Base-by-base conservation (phyloP, 2,329 filamentous ascomycete species). In the Fusarium oligoseptatum region DNA sequence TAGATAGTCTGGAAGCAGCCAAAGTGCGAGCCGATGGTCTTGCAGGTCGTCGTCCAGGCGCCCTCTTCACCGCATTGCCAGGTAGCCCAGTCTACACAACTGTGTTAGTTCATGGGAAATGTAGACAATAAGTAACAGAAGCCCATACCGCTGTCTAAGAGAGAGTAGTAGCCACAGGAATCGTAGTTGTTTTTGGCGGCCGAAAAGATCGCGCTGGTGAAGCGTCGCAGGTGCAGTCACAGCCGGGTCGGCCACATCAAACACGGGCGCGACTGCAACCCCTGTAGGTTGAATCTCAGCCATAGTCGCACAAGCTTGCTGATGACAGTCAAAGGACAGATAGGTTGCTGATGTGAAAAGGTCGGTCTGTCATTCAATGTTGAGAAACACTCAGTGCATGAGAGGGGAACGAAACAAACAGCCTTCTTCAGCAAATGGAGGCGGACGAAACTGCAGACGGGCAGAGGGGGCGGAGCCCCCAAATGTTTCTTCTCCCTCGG, bases 151-250 rank as follows among this genome's bases (percentile, higher is more conserved):
- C 22, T 29, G 11, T 22, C 10, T 24, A 8, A 17, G 4, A 61
- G 32, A 45, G 39, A 61, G 20, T 43, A 61, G 29, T 61, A 61
- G 15, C 58, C 58, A 8, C 58, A 61, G 27, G 58, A 29, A 10
- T 61, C 58, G 15, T 45, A 61, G 41, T 61, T 61, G 29, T 61
- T 61, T 61, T 29, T 61, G 58, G n/a, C 58, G 58, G 9, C 56
- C 56, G 17, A 58, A 27, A 9, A 58, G 14, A 58, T 58, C 56
- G 34, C 56, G 56, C 17, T 58, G 34, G 6, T 58, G 36, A 24
- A 58, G 20, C 34, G 34, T 27, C 17, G 56, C 56, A 11, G 36
- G 22, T 27, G 56, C 29, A 24, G 56, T 58, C 22, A 58, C 36
- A 27, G 36, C 56, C 17, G 56, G 56, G 36, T 36, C 56, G n/a